Conservation (phyloP, 163 green algal genomes). For the Chloroidium sp. region DNA sequence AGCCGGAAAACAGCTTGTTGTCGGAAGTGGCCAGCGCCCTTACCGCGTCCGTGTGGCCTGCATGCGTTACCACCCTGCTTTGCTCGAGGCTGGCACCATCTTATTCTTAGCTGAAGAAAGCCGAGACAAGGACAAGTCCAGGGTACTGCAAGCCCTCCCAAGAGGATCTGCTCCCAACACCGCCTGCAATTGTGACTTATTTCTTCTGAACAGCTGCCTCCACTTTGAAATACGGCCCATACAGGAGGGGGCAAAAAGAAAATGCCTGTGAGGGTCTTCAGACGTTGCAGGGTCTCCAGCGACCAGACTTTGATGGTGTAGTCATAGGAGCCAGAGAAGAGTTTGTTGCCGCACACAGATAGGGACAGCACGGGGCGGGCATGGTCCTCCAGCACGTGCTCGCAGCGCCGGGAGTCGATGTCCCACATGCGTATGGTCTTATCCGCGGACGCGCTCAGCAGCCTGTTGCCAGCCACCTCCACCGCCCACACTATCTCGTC, state of each 20-base stretch:
- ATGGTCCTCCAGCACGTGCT: conserved; percentile 85
- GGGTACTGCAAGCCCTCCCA: too few species aligned
- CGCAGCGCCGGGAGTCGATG: conserved; percentile 41
- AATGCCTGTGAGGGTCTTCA: conserved; percentile 59
- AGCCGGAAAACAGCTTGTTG: conserved; percentile 68
- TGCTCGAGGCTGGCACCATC: too few species aligned
- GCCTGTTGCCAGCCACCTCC: conserved; percentile 53
- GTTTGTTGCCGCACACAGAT: conserved; percentile 54
- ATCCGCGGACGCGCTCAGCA: conserved; percentile 87
- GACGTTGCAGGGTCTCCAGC: conserved; percentile 53
- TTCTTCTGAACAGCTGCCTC: too few species aligned
- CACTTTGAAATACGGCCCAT: too few species aligned
- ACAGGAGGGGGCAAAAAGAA: not conserved
- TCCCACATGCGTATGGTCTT: conserved; percentile 92
- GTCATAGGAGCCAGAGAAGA: conserved; percentile 91
- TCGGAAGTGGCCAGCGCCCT: conserved; percentile 61
- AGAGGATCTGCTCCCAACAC: too few species aligned
- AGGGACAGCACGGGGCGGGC: conserved; percentile 84
- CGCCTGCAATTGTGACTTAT: too few species aligned
- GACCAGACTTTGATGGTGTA: conserved; percentile 91
- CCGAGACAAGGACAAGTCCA: too few species aligned
- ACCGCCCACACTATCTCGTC: conserved; percentile 95
- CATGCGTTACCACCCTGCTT: not conserved
- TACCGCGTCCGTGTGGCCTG: conserved; percentile 50
- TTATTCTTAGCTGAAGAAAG: too few species aligned